phyloP scores from a whole-genome alignment of 164 flowering plant species.

The Vitis rotundifolia region DNA sequence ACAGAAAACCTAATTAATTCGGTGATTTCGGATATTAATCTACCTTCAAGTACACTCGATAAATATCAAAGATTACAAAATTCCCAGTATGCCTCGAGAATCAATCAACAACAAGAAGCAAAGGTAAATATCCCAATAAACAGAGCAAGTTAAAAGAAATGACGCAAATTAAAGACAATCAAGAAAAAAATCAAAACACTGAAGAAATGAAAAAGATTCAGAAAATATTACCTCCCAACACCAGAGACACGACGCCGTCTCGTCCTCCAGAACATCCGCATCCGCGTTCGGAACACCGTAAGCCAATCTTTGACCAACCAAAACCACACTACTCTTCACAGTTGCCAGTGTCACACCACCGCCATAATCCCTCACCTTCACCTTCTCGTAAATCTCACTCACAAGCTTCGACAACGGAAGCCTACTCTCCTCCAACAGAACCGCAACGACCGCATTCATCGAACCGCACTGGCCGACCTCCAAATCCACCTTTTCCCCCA shows the following conservation, averaged over 20 bases:
- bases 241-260: conserved; percentile 65
- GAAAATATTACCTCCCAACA: conserved; percentile 85
- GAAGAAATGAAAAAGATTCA: not conserved
- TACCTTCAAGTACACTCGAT: no score
- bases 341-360: conserved; percentile 38
- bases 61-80: no score
- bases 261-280: conserved; percentile 88
- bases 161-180: not conserved
- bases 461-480: conserved; percentile 11
- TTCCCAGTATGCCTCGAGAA: not conserved
- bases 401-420: conserved; percentile 62
- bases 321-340: conserved; percentile 60
- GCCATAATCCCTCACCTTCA: conserved; percentile 40
- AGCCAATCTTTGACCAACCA: conserved; percentile 64
- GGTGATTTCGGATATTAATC: no score
- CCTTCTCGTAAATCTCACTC: conserved; percentile 49
- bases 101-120: not conserved
- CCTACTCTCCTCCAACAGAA: conserved; percentile 73
- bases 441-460: conserved; percentile 43
- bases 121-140: not conserved
- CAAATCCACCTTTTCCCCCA: conserved; percentile 16
- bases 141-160: not conserved
- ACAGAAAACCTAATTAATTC: no score
- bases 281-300: conserved; percentile 71
- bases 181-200: not conserved